phyloP scores from a whole-genome alignment of 169 alveolate species.

The Theileria sp. region DNA sequence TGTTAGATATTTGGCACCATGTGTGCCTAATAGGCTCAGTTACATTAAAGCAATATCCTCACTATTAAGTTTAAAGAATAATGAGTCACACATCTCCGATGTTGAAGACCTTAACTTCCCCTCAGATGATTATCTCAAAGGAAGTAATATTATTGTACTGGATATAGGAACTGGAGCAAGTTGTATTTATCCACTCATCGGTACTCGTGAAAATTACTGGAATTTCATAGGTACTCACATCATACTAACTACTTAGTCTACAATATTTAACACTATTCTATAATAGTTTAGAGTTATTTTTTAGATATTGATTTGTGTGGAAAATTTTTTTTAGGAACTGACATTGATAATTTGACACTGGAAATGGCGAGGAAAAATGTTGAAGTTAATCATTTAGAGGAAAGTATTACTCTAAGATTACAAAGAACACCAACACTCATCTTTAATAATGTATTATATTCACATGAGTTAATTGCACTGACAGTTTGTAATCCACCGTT shows the following conservation, averaged over 20 bases:
- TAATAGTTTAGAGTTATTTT: too few relatives aligned
- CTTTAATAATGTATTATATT: slow-evolving; percentile 34
- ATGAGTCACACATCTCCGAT: neutral
- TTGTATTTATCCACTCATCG: slow-evolving; percentile 75
- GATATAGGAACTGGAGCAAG: slow-evolving; percentile 79
- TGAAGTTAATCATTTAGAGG: slow-evolving; percentile 15
- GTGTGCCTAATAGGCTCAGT: slow-evolving; percentile 73
- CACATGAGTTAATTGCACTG: slow-evolving; percentile 44
- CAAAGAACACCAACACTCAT: slow-evolving; percentile 42
- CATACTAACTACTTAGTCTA: slow-evolving; percentile 29
- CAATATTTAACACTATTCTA: too few relatives aligned
- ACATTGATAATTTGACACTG: slow-evolving; percentile 53
- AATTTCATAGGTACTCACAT: slow-evolving; percentile 59
- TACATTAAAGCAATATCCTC: slow-evolving; percentile 67
- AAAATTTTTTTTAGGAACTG: slow-evolving; percentile 10
- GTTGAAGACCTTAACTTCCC: neutral
- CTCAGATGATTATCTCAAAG: slow-evolving; percentile 20
- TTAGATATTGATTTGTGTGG: too few relatives aligned
- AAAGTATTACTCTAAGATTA: slow-evolving; percentile 26
- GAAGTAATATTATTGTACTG: slow-evolving; percentile 61
- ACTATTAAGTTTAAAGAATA: slow-evolving; percentile 28
- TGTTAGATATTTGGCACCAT: slow-evolving; percentile 66
- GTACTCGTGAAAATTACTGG: slow-evolving; percentile 70
- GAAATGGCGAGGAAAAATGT: slow-evolving; percentile 52
- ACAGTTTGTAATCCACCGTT: slow-evolving; percentile 68